These are phyloP conservation scores for Citrus unshiu DNA, from an alignment of 345 rosid genomes.

Conservation along the genomic window DNA sequence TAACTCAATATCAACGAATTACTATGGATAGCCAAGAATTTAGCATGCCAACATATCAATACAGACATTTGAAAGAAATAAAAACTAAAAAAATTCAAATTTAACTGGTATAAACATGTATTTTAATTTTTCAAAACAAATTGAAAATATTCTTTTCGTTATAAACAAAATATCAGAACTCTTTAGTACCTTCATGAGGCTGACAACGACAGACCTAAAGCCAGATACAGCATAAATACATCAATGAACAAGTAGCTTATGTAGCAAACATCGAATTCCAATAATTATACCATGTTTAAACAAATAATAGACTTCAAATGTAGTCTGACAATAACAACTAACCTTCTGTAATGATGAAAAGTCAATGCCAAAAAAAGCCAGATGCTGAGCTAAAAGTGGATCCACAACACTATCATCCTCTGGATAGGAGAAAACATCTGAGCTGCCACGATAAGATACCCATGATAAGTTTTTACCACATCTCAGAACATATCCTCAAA, in stretches of 20 bases:
- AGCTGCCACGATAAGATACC: constrained; percentile 67
- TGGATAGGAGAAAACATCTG: constrained; percentile 97
- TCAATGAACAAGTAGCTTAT: background rate
- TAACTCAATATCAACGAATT: constrained; percentile 1
- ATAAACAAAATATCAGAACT: background rate
- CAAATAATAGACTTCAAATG: background rate
- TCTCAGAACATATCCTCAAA: background rate
- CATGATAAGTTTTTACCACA: constrained; percentile 34
- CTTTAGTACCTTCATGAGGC: background rate
- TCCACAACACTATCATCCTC: constrained; percentile 92
- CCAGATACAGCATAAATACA: background rate
- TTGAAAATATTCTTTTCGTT: background rate
- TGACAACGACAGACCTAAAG: background rate
- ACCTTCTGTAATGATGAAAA: constrained; percentile 96
- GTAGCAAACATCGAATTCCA: background rate
- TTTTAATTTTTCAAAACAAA: background rate
- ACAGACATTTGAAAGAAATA: background rate
- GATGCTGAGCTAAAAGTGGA: constrained; percentile 87
- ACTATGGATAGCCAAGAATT: background rate
- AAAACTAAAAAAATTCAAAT: background rate
- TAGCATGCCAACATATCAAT: background rate
- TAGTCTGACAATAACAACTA: constrained; percentile 12
- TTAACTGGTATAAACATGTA: background rate
- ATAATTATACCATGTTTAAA: background rate
- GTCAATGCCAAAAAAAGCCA: constrained; percentile 95